A percentile compares a stretch with the other conserved stretches of the same genome.
These are phyloP conservation scores for Priceomyces castillae DNA, from an alignment of 805 yeast genomes.

Conservation along the genomic window DNA sequence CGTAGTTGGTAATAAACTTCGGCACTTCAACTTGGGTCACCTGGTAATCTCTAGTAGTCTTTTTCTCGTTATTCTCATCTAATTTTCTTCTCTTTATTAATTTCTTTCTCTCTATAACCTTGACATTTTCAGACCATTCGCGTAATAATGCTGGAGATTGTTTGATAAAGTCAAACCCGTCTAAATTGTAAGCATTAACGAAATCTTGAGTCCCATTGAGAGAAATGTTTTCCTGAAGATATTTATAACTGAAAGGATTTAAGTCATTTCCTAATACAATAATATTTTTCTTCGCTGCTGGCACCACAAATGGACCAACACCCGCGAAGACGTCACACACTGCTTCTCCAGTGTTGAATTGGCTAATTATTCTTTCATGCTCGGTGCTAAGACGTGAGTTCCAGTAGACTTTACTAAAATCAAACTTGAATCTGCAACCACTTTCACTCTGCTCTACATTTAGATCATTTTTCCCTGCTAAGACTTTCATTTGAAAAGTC, in stretches of 20 bases:
- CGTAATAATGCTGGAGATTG: constrained; percentile 52
- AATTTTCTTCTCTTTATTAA: constrained; percentile 36
- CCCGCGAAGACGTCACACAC: constrained; percentile 98
- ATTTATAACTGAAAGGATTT: constrained; percentile 80
- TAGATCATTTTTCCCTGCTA: constrained; percentile 80
- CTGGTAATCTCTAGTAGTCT: constrained; percentile 10
- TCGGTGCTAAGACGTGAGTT: constrained; percentile 92
- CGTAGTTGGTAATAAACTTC: constrained; percentile 62
- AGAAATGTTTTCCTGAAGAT: constrained; percentile 60
- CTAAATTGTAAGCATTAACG: constrained; percentile 66
- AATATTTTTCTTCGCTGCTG: constrained; percentile 83
- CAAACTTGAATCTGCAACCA: constrained; percentile 81
- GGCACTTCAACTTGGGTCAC: constrained; percentile 44
- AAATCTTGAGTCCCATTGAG: constrained; percentile 60
- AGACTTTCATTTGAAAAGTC: constrained; percentile 88
- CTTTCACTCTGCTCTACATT: constrained; percentile 85
- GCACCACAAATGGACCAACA: constrained; percentile 96
- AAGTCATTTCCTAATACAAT: constrained; percentile 89
- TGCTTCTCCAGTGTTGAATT: constrained; percentile 63
- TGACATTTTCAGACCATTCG: constrained; percentile 42
- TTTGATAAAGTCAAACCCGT: constrained; percentile 79
- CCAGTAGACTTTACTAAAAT: constrained; percentile 95
- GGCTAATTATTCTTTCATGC: constrained; percentile 73
- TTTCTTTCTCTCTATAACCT: constrained; percentile 33
- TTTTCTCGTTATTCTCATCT: constrained; percentile 22